These are phyloP conservation scores for Lumnitzera racemosa DNA, from an alignment of 345 rosid species.

Conservation along the genomic window DNA sequence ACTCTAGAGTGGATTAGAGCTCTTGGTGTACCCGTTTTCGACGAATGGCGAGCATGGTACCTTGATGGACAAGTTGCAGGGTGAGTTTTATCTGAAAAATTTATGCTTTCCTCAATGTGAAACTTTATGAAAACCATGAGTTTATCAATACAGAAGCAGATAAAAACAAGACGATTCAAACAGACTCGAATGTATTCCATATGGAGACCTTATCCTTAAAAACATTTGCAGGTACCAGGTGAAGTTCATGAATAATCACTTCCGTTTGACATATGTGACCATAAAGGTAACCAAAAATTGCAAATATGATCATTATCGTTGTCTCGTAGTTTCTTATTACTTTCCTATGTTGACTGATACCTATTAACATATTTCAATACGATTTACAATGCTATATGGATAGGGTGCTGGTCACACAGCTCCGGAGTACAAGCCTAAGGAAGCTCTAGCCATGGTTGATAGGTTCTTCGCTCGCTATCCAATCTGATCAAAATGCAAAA, in stretches of 20 bases:
- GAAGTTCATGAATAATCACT: conserved; percentile 27
- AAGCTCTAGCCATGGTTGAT: conserved; percentile 22
- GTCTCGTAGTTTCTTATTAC: not conserved
- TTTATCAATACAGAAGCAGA: no score
- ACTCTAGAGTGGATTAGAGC: conserved; percentile 26
- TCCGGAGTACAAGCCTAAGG: conserved; percentile 28
- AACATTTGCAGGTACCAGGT: conserved; percentile 19
- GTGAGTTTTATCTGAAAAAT: conserved; percentile 7
- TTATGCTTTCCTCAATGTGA: not conserved
- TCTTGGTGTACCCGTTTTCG: conserved; percentile 18
- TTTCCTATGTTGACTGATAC: no score
- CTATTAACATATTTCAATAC: no score
- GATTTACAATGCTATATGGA: not conserved
- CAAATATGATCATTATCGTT: not conserved
- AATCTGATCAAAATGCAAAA: conserved; percentile 9
- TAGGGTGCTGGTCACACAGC: conserved; percentile 34
- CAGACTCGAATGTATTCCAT: no score
- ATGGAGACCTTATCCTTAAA: not conserved
- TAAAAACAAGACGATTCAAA: not conserved
- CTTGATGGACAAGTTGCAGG: conserved; percentile 30
- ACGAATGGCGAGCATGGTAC: conserved; percentile 28
- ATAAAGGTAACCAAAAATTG: conserved; percentile 15
- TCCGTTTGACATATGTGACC: conserved; percentile 26
- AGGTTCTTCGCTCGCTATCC: conserved; percentile 26
- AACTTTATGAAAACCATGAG: no score